These are phyloP conservation scores for Trichoderma arundinaceum DNA, from an alignment of 2,329 filamentous ascomycete genomes.

Conservation along the genomic window DNA sequence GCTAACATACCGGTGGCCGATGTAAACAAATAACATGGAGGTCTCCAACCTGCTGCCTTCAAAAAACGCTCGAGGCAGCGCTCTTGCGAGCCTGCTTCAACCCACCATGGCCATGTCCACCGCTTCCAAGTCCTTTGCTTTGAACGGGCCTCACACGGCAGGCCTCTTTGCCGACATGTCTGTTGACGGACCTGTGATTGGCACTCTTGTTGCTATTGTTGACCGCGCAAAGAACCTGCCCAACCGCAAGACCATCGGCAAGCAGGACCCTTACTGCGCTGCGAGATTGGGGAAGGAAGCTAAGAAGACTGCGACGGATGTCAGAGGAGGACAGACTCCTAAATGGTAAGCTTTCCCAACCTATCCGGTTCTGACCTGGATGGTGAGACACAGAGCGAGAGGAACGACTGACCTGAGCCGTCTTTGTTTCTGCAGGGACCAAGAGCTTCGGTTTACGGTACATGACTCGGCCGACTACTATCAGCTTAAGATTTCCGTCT, in stretches of 20 bases:
- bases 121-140: conserved; percentile 60
- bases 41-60: conserved; percentile 20
- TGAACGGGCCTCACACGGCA: conserved; percentile 76
- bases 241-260: conserved; percentile 95
- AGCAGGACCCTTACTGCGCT: conserved; percentile 97
- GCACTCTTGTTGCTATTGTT: conserved; percentile 88
- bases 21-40: conserved; percentile 33
- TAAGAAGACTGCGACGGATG: conserved; percentile 94
- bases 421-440: conserved; percentile 70
- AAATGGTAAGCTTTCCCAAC: conserved; percentile 69
- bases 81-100: conserved; percentile 29
- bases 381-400: conserved; percentile 12
- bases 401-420: neutral
- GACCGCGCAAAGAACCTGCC: conserved; percentile 97
- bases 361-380: neutral
- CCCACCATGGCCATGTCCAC: conserved; percentile 52
- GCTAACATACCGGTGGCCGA: conserved; percentile 29
- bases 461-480: conserved; percentile 97
- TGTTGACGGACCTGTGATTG: conserved; percentile 89
- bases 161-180: conserved; percentile 95
- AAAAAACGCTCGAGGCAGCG: conserved; percentile 18
- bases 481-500: conserved; percentile 91
- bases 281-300: conserved; percentile 94
- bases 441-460: conserved; percentile 93
- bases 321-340: conserved; percentile 92